phyloP scores from a whole-genome alignment of 352 stramenopile species.

The Peronospora belbahrii region DNA sequence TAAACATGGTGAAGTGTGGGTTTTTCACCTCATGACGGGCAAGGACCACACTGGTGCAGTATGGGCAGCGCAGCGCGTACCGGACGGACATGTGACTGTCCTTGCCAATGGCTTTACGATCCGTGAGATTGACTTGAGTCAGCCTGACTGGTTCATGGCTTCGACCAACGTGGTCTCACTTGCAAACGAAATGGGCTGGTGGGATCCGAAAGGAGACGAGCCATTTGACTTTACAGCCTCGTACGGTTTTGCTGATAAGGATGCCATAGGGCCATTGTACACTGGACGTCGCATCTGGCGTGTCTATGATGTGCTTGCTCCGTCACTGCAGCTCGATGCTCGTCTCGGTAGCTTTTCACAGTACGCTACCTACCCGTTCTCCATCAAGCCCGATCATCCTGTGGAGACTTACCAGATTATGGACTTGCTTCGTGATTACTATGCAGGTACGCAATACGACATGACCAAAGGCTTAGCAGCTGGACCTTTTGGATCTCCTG shows the following conservation, averaged over 20 bases:
- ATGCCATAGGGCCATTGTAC: conserved; percentile 60
- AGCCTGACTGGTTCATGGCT: conserved; percentile 84
- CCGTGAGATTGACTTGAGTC: conserved; percentile 67
- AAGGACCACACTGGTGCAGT: conserved; percentile 79
- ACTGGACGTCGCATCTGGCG: conserved; percentile 85
- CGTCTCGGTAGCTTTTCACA: conserved; percentile 51
- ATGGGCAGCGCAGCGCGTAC: conserved; percentile 90
- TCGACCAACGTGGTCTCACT: conserved; percentile 83
- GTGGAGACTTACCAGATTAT: conserved; percentile 72
- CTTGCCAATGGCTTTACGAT: conserved; percentile 93
- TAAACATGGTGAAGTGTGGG: conserved; percentile 84
- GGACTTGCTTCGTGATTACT: conserved; percentile 83
- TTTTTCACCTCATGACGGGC: conserved; percentile 93
- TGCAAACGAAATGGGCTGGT: conserved; percentile 82
- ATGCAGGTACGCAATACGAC: conserved; percentile 86
- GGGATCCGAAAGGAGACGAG: conserved; percentile 35
- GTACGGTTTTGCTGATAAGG: conserved; percentile 57
- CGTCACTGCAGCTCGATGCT: conserved; percentile 67
- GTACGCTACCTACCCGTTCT: conserved; percentile 87
- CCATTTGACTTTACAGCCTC: conserved; percentile 65
- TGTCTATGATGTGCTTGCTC: conserved; percentile 71
- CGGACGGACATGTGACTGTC: conserved; percentile 83
- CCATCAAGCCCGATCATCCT: conserved; percentile 56
- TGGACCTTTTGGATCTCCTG: conserved; percentile 86
- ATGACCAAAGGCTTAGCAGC: conserved; percentile 78